These are phyloP conservation scores for Fusarium concolor DNA, from an alignment of 2,329 filamentous ascomycete species.

Conservation along the genomic window DNA sequence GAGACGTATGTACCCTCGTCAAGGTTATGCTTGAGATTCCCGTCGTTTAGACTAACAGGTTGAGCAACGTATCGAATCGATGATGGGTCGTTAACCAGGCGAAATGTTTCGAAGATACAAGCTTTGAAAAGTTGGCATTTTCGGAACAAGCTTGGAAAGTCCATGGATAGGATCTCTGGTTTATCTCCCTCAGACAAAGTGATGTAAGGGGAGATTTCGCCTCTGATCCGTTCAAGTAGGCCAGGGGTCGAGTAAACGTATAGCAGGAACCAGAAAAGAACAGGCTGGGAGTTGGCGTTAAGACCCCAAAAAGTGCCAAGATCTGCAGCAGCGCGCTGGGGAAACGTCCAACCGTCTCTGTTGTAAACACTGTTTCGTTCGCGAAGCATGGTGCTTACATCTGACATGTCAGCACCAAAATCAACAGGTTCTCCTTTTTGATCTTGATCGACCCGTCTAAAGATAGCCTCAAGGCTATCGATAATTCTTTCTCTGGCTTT, in stretches of 20 bases:
- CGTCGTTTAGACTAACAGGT: conserved; percentile 26
- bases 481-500: conserved; percentile 32
- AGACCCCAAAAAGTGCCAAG: conserved; percentile 34
- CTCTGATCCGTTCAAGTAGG: conserved; percentile 16
- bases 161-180: conserved; percentile 26
- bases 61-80: conserved; percentile 34
- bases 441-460: conserved; percentile 15
- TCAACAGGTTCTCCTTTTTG: conserved; percentile 27
- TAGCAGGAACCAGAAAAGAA: conserved; percentile 39
- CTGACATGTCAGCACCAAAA: conserved; percentile 27
- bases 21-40: conserved; percentile 25
- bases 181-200: background rate
- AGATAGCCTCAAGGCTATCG: conserved; percentile 7
- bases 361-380: conserved; percentile 35
- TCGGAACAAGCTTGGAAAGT: conserved; percentile 16
- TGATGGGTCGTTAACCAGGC: conserved; percentile 34
- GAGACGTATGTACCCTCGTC: conserved; percentile 37
- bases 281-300: conserved; percentile 39
- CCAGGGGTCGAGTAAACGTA: conserved; percentile 35
- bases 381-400: conserved; percentile 19
- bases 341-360: conserved; percentile 20
- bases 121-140: conserved; percentile 40
- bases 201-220: conserved; percentile 28
- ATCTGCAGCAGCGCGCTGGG: conserved; percentile 19
- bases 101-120: conserved; percentile 39